Evolutionary conservation across 1,284 basidiomycete species (phyloP), one percentile per base, ranked within the genome.

Genomic region (Moniliella sp.): DNA sequence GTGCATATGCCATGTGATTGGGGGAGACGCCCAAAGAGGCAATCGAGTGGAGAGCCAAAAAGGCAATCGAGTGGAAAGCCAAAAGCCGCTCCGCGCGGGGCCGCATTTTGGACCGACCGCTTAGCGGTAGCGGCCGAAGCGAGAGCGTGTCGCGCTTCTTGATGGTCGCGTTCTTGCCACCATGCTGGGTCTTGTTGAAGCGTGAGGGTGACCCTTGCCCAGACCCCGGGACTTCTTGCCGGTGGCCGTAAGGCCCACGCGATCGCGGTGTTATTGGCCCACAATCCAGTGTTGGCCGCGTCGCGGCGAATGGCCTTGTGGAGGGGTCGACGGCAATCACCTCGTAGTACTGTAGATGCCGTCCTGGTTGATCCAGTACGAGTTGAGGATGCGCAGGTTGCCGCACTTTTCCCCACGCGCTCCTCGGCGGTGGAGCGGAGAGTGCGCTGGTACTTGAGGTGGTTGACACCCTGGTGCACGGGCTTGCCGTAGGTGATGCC

Each of bases 301-400:
- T 99, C 88, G 45, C 86, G 78, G 66, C 81, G 57, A 61, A 86
- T 80, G 45, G 78, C 81, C 64, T 83, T 84, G 69, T 84, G 80
- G 64, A 74, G 39, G 81, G 83, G 61, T 99, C 88, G 39, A 99
- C 84, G 49, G 88, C 74, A 62, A 99, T 97, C 56, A 99, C 83
- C 65, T 97, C 88, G 68, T 76, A 97, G 71, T 91, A 97, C 43
- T 93, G 76, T 93, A 93, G 26, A 94, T 81, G 68, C 86, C 86
- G 63, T 94, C 86, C 68, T 93, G 82, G 70, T 94, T 94, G 63
- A 99, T 69, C 88, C 88, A 94, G 75, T 99, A 99, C 37, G 86
- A 94, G 72, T 93, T 64, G 28, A 65, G 44, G 33, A 97, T 84
- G 41, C 88, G 75, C 57, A 97, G 67, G 67, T 94, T 93, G 36